These are phyloP conservation scores for Colletotrichum gloeosporioides DNA, from an alignment of 2,329 filamentous ascomycete species.

Conservation along the genomic window DNA sequence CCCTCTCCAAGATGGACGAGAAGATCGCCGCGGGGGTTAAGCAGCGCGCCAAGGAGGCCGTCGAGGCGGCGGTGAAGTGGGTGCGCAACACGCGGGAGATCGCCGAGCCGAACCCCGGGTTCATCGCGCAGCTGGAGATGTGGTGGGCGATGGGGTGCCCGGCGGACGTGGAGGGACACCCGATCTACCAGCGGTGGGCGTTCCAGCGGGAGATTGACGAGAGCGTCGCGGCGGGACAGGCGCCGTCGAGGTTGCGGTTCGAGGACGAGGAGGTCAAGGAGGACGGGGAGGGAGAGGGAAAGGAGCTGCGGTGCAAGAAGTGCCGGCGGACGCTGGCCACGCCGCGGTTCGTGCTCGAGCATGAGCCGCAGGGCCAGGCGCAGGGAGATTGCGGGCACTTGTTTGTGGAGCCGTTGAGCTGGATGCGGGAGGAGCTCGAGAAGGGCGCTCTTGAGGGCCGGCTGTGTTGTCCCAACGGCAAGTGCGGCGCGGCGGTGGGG, in stretches of 20 bases:
- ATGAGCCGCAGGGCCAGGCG: slow-evolving; percentile 44
- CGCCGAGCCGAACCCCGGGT: slow-evolving; percentile 89
- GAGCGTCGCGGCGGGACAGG: slow-evolving; percentile 73
- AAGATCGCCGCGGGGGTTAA: slow-evolving; percentile 26
- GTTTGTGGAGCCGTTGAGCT: slow-evolving; percentile 90
- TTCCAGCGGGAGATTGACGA: slow-evolving; percentile 61
- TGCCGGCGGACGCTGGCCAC: slow-evolving; percentile 74
- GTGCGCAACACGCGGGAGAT: slow-evolving; percentile 75
- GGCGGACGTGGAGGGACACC: slow-evolving; percentile 66
- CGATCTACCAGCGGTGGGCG: slow-evolving; percentile 78
- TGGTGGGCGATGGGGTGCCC: slow-evolving; percentile 90
- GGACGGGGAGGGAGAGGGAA: slow-evolving; percentile 26
- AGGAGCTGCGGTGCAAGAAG: slow-evolving; percentile 86
- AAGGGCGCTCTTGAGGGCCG: slow-evolving; percentile 83
- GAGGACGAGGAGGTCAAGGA: slow-evolving; percentile 68
- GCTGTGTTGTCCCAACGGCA: slow-evolving; percentile 78
- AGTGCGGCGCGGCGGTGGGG: slow-evolving; percentile 83
- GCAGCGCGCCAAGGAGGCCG: slow-evolving; percentile 51
- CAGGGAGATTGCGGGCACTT: slow-evolving; percentile 73
- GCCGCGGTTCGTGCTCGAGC: slow-evolving; percentile 68
- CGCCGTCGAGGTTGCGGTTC: slow-evolving; percentile 84
- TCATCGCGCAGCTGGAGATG: slow-evolving; percentile 86
- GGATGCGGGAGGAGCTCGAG: slow-evolving; percentile 89
- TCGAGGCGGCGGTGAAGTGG: slow-evolving; percentile 67
- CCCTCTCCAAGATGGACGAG: slow-evolving; percentile 19